These are phyloP conservation scores for Paraphoma chrysanthemicola DNA, from an alignment of 2,329 filamentous ascomycete species.

Conservation along the genomic window DNA sequence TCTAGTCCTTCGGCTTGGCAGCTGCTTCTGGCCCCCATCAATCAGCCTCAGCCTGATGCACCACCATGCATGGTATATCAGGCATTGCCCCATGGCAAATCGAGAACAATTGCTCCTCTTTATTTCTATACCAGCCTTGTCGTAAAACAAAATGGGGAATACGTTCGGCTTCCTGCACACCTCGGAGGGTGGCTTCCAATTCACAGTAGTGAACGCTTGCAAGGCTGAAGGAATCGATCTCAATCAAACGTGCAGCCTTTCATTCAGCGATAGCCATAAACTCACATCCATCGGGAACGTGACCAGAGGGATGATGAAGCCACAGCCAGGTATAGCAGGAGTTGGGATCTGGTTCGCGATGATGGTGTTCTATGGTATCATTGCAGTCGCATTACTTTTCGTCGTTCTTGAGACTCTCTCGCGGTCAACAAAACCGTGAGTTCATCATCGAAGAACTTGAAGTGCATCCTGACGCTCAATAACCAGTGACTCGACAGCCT, in stretches of 20 bases:
- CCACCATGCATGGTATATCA: neutral
- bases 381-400: slow-evolving; percentile 1
- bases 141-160: neutral
- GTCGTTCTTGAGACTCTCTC: neutral
- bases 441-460: neutral
- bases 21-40: neutral
- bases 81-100: neutral
- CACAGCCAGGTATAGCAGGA: slow-evolving; percentile 3
- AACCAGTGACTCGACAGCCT: neutral
- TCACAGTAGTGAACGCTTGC: slow-evolving; percentile 1
- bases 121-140: neutral
- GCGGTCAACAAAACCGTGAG: neutral
- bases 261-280: neutral
- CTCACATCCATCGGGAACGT: slow-evolving; percentile 4
- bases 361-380: slow-evolving; percentile 4
- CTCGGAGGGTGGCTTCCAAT: slow-evolving; percentile 3
- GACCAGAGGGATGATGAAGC: slow-evolving; percentile 1
- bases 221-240: slow-evolving; percentile 5
- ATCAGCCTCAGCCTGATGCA: neutral
- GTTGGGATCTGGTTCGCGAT: slow-evolving; percentile 7
- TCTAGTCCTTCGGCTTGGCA: neutral
- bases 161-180: slow-evolving; percentile 4
- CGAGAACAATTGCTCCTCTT: neutral
- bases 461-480: neutral
- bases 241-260: slow-evolving; percentile 1